Evolutionary conservation across 2,329 filamentous ascomycete genomes (phyloP).

Genomic region (Diplodia seriata): DNA sequence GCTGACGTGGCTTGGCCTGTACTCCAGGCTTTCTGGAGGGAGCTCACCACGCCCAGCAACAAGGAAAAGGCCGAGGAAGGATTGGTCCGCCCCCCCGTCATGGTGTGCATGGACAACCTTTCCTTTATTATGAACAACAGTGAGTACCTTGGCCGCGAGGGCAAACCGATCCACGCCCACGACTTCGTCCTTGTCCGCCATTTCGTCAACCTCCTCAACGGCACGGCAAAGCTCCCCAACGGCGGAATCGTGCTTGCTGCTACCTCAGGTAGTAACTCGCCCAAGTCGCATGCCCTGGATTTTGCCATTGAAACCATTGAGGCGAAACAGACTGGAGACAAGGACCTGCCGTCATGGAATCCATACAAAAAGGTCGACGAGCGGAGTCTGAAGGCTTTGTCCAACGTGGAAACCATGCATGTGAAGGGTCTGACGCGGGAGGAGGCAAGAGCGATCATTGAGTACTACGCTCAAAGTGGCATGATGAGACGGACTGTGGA

Average conservation of each 20-base stretch:
- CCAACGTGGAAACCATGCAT: conserved; percentile 57
- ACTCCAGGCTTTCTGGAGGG: conserved; percentile 80
- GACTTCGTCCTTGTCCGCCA: conserved; percentile 78
- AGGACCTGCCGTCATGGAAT: conserved; percentile 52
- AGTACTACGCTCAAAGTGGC: conserved; percentile 91
- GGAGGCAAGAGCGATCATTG: conserved; percentile 81
- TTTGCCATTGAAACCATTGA: conserved; percentile 65
- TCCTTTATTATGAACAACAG: conserved; percentile 80
- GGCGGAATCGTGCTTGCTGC: conserved; percentile 81
- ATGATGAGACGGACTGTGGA: conserved; percentile 74
- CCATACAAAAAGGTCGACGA: conserved; percentile 61
- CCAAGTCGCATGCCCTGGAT: conserved; percentile 69
- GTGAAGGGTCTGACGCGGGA: conserved; percentile 73
- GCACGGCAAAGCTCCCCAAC: conserved; percentile 63
- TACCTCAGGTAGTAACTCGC: conserved; percentile 74
- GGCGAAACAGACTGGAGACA: conserved; percentile 46
- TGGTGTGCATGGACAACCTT: conserved; percentile 81
- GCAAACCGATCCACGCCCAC: conserved; percentile 81
- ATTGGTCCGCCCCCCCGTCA: conserved; percentile 63
- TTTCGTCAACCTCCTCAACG: conserved; percentile 72
- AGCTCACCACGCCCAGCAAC: conserved; percentile 66
- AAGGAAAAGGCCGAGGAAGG: conserved; percentile 46
- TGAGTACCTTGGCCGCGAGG: conserved; percentile 75
- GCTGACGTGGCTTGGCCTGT: conserved; percentile 79
- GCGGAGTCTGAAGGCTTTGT: conserved; percentile 57